These are phyloP conservation scores for Kodamaea kaohsiungensis DNA, from an alignment of 805 yeast genomes.

Conservation along the genomic window DNA sequence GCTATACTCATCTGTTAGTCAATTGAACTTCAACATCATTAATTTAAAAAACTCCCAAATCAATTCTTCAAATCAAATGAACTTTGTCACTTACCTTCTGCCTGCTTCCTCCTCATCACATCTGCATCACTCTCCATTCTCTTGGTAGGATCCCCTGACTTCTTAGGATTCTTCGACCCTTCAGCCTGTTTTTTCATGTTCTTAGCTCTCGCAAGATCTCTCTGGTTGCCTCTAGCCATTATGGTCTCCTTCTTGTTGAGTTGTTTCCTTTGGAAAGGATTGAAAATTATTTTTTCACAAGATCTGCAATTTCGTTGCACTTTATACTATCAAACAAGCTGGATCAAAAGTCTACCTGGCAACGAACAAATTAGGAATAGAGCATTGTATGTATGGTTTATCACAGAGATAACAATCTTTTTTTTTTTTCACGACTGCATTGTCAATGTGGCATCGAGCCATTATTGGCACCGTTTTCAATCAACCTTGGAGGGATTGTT, in stretches of 20 bases:
- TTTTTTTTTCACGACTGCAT: not conserved
- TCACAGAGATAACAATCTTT: conserved; percentile 1
- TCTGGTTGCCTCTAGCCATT: conserved; percentile 96
- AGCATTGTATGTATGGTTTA: not conserved
- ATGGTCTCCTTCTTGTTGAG: conserved; percentile 2
- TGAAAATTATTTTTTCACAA: conserved; percentile 2
- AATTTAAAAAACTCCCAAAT: not conserved
- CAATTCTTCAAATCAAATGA: not conserved
- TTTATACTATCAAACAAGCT: not conserved
- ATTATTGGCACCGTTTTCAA: not conserved
- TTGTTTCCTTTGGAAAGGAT: conserved; percentile 1
- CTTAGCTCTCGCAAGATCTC: conserved; percentile 91
- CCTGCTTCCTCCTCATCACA: conserved; percentile 85
- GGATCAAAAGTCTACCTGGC: conserved; percentile 6
- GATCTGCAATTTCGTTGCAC: not conserved
- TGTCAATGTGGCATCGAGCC: not conserved
- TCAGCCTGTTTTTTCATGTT: conserved; percentile 78
- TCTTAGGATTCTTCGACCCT: conserved; percentile 55
- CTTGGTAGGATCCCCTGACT: conserved; percentile 81
- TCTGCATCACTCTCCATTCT: conserved; percentile 90
- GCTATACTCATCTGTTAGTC: conserved; percentile 32
- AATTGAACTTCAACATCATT: not conserved
- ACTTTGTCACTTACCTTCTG: conserved; percentile 56
- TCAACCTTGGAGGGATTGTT: not conserved
- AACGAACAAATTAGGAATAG: not conserved